Evolutionary conservation across 2,329 filamentous ascomycete species (phyloP).

Genomic region (Macrophomina pseudophaseolina): DNA sequence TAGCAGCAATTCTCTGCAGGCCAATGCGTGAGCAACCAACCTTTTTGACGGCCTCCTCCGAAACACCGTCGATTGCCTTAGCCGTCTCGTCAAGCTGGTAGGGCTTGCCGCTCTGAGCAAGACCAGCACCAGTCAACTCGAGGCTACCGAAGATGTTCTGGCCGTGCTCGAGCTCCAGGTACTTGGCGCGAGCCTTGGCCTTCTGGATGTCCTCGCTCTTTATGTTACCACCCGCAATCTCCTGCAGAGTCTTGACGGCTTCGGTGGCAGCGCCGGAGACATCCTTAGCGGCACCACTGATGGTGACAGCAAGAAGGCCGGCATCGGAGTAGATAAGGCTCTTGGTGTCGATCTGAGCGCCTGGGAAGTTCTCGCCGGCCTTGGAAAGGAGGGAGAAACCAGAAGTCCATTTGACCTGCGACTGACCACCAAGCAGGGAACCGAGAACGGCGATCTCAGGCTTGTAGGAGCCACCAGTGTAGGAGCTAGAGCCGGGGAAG

Average conservation of each 20-base stretch:
- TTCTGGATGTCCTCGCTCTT: conserved; percentile 87
- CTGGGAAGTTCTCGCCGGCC: conserved; percentile 69
- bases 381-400: conserved; percentile 92
- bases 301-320: conserved; percentile 82
- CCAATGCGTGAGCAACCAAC: conserved; percentile 60
- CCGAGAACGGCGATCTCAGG: conserved; percentile 87
- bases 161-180: conserved; percentile 81
- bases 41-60: conserved; percentile 80
- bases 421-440: conserved; percentile 86
- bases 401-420: conserved; percentile 91
- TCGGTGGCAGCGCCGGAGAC: conserved; percentile 76
- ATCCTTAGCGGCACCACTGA: conserved; percentile 74
- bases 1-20: conserved; percentile 29
- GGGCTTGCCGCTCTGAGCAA: conserved; percentile 80
- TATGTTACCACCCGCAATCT: conserved; percentile 75
- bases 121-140: conserved; percentile 80
- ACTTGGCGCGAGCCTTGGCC: conserved; percentile 91
- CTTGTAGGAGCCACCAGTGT: conserved; percentile 76
- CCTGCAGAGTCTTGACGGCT: conserved; percentile 81
- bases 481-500: conserved; percentile 87
- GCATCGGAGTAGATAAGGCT: conserved; percentile 92
- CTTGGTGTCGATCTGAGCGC: conserved; percentile 72
- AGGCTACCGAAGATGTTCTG: conserved; percentile 79
- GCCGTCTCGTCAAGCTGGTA: conserved; percentile 83
- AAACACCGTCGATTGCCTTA: conserved; percentile 80